phyloP scores from a whole-genome alignment of 345 rosid genomes.

The Alliaria petiolata region DNA sequence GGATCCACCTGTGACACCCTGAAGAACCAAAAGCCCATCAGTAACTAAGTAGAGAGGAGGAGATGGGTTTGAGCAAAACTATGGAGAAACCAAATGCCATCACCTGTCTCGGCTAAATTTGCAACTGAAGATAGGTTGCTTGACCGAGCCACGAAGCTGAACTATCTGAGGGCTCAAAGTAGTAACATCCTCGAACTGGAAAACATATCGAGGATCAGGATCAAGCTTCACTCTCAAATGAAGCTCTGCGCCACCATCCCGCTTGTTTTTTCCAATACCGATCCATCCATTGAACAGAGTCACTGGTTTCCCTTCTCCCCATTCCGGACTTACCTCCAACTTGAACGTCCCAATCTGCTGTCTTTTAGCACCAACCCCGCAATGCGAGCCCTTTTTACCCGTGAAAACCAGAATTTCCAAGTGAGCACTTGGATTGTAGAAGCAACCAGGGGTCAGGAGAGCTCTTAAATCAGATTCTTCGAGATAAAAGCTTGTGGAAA shows the following conservation, averaged over 20 bases:
- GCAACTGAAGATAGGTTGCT: slow-evolving; percentile 95
- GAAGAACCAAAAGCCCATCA: slow-evolving; percentile 26
- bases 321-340: slow-evolving; percentile 83
- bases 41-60: background rate
- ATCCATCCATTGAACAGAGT: slow-evolving; percentile 89
- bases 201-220: slow-evolving; percentile 93
- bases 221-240: slow-evolving; percentile 84
- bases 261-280: slow-evolving; percentile 78
- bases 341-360: slow-evolving; percentile 81
- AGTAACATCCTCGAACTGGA: slow-evolving; percentile 89
- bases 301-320: slow-evolving; percentile 74
- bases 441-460: slow-evolving; percentile 71
- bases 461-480: slow-evolving; percentile 88
- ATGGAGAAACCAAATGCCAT: background rate
- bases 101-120: slow-evolving; percentile 91
- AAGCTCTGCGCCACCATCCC: slow-evolving; percentile 67
- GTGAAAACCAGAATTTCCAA: slow-evolving; percentile 67
- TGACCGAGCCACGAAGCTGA: slow-evolving; percentile 88
- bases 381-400: slow-evolving; percentile 62
- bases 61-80: background rate
- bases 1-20: slow-evolving; percentile 74
- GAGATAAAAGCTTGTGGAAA: slow-evolving; percentile 82
- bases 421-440: slow-evolving; percentile 60
- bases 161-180: slow-evolving; percentile 86
- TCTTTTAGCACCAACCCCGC: slow-evolving; percentile 68